Conservation (phyloP, 2,329 filamentous ascomycete species). For the Leptographium radiaticola region DNA sequence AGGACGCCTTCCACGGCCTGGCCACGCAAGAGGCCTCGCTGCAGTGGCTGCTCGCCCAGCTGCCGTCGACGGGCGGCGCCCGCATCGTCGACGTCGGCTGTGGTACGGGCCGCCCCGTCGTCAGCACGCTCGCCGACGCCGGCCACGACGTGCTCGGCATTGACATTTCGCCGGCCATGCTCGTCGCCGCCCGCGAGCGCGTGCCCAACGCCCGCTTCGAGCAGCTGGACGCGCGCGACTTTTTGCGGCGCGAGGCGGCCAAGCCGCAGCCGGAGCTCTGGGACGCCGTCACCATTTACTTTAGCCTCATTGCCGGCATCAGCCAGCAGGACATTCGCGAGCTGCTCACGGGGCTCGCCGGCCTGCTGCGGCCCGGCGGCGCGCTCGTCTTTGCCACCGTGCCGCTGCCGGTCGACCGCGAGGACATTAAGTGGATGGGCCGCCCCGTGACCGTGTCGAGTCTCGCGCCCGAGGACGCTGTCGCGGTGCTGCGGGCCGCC, state of each 20-base stretch:
- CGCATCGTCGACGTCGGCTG: slow-evolving; percentile 17
- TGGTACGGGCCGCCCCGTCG: slow-evolving; percentile 17
- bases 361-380: slow-evolving; percentile 21
- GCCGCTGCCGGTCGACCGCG: slow-evolving; percentile 13
- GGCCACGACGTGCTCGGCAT: slow-evolving; percentile 18
- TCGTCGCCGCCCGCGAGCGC: slow-evolving; percentile 13
- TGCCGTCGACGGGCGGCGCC: slow-evolving; percentile 5
- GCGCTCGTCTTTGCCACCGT: slow-evolving; percentile 27
- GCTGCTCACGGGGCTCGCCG: slow-evolving; percentile 13
- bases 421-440: slow-evolving; percentile 16
- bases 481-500: slow-evolving; percentile 9
- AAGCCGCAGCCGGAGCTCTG: neutral
- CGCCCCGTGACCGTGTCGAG: slow-evolving; percentile 15
- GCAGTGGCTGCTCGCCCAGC: slow-evolving; percentile 14
- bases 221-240: slow-evolving; percentile 14
- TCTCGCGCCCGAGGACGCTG: slow-evolving; percentile 11
- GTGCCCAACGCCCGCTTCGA: slow-evolving; percentile 15
- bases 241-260: slow-evolving; percentile 4
- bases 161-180: slow-evolving; percentile 17
- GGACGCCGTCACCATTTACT: slow-evolving; percentile 16
- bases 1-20: slow-evolving; percentile 15
- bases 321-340: slow-evolving; percentile 15
- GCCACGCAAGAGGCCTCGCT: slow-evolving; percentile 12
- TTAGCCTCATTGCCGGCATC: slow-evolving; percentile 16
- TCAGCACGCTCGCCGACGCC: slow-evolving; percentile 14